Base-by-base conservation (phyloP, 2,329 filamentous ascomycete species). In the Claviceps monticola region DNA sequence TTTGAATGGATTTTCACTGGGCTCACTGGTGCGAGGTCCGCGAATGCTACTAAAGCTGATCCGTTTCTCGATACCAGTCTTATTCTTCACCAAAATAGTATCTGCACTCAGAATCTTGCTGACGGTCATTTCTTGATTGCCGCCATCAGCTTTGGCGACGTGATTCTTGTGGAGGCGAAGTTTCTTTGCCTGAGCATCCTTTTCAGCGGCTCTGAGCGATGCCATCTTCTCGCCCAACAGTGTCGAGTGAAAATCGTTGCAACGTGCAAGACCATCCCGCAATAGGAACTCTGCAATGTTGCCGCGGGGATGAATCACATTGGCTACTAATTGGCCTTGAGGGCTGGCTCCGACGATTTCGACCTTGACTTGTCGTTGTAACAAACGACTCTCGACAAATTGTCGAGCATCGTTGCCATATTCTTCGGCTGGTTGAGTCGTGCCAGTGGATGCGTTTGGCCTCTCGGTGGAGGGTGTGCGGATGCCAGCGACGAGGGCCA, bases 211-310 rank as follows among this genome's bases (percentile, higher is more conserved):
- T 56, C 93, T 82, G 53, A 97, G 80, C 53, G 78, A 68, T 43
- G 84, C 83, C 93, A 98, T 98, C 61, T 91, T 87, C 48, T 80
- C 73, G 45, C 93, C 93, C 11, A 98, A 79, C 71, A 96, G 76
- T 41, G 89, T 94, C 1, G 91, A 95, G 72, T 98, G 93, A 69
- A 93, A 90, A 68, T 98, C 93, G 57, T 90, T 89, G 73, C 91
- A 97, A 62, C 88, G 80, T 42, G 91, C 93, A 52, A 97, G 75
- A 60, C 93, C 93, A 50, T 89, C 87, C 61, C 91, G 82, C 45
- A 98, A 80, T 44, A 98, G 69, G 67, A 95, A 94, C 58, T 87
- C 88, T 56, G 90, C 88, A 66, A 98, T 95, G 68, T 89, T 95
- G 56, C 93, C 93, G 55, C 84, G 81, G 29, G 90, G 90, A 70